phyloP scores from a whole-genome alignment of 108 stramenopile species.

The Licmophora abbreviata region DNA sequence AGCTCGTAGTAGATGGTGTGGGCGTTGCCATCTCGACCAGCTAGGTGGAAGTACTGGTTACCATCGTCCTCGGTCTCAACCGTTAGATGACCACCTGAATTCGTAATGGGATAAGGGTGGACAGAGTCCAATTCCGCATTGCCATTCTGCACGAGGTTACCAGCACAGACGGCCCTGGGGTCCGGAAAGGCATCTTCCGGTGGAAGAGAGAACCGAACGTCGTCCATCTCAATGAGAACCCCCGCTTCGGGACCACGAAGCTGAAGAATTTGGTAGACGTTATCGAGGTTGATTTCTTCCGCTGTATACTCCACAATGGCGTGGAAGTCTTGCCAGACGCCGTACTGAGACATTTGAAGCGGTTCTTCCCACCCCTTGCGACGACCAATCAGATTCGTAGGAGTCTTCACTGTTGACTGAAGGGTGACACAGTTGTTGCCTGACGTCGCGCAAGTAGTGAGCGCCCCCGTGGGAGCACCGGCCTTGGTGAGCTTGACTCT shows the following conservation, averaged over 20 bases:
- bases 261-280: slow-evolving; percentile 26
- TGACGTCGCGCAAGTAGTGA: slow-evolving; percentile 15
- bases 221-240: slow-evolving; percentile 32
- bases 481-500: slow-evolving; percentile 29
- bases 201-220: slow-evolving; percentile 35
- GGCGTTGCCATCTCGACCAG: slow-evolving; percentile 2
- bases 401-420: not conserved
- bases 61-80: not conserved
- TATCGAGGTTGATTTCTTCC: slow-evolving; percentile 13
- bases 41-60: slow-evolving; percentile 5
- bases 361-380: slow-evolving; percentile 3
- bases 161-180: slow-evolving; percentile 19
- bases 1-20: not conserved
- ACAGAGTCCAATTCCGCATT: slow-evolving; percentile 30
- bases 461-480: slow-evolving; percentile 8
- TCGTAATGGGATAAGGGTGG: slow-evolving; percentile 24
- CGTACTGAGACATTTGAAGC: slow-evolving; percentile 18
- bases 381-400: slow-evolving; percentile 5
- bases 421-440: slow-evolving; percentile 3
- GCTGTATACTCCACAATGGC: slow-evolving; percentile 20
- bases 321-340: slow-evolving; percentile 35
- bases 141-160: slow-evolving; percentile 44
- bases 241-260: slow-evolving; percentile 26
- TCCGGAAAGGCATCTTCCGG: slow-evolving; percentile 24
- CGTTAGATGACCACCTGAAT: not conserved